A percentile compares a stretch with the other conserved stretches of the same genome.
Conservation (phyloP, 768 basidiomycete genomes). For the Pleurotus ostreatus region DNA sequence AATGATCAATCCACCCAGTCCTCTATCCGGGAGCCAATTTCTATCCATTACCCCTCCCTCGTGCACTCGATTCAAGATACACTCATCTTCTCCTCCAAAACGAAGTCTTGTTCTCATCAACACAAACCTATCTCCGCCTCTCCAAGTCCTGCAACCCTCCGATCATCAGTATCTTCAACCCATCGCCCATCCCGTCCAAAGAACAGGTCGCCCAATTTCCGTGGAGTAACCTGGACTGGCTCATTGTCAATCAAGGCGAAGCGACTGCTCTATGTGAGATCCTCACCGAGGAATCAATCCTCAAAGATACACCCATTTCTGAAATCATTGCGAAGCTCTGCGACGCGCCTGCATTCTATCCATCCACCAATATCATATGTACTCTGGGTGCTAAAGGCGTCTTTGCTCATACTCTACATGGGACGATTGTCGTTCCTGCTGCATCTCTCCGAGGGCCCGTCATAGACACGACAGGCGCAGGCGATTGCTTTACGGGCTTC, state of each 20-base stretch:
- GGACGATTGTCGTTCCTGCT: conserved; percentile 40
- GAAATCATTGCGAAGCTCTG: background rate
- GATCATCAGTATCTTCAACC: conserved; percentile 39
- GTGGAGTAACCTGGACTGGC: conserved; percentile 49
- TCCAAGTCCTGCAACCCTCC: background rate
- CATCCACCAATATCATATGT: conserved; percentile 46
- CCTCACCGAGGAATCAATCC: conserved; percentile 12
- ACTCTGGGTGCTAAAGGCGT: conserved; percentile 54
- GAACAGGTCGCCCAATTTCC: conserved; percentile 39
- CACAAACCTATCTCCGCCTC: conserved; percentile 31
- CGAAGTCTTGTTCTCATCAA: conserved; percentile 45
- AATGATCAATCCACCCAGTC: conserved; percentile 29
- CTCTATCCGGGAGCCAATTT: conserved; percentile 55
- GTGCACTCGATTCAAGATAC: conserved; percentile 26
- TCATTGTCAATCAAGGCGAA: conserved; percentile 55
- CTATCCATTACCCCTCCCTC: conserved; percentile 31
- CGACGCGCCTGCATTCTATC: conserved; percentile 16
- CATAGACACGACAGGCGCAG: conserved; percentile 59
- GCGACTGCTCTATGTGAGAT: conserved; percentile 31
- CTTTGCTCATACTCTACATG: conserved; percentile 26
- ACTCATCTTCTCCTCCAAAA: conserved; percentile 58
- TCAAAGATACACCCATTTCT: background rate
- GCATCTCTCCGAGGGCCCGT: conserved; percentile 34
- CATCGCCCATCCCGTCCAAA: conserved; percentile 48
- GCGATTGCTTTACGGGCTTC: conserved; percentile 63